Evolutionary conservation across 2,329 filamentous ascomycete genomes (phyloP), one percentile per base, ranked within the genome.

Genomic region (Colletotrichum caudatum): DNA sequence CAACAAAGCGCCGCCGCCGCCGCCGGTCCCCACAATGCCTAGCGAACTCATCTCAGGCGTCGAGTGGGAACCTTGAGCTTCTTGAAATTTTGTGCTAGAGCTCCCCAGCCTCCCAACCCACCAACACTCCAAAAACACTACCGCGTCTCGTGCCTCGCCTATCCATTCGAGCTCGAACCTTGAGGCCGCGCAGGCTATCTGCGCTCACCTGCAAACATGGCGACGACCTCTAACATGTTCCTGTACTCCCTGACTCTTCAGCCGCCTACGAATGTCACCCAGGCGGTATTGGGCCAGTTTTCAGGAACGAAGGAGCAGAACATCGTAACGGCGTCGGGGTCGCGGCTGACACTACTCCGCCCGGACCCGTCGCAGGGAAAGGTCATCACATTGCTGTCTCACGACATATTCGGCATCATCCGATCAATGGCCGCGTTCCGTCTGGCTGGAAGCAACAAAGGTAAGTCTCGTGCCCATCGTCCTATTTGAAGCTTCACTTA

Each of bases 191-290:
- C 85, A 84, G 85, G 84, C 83, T 83, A 79, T 80, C 84, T 85
- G 84, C 84, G 84, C 82, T 79, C 78, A 82, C 78, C 79, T 79
- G 82, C 78, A 80, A 88, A 80, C 80, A 98, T 98, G 96, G 95
- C 96, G 86, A 97, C 95, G 81, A 98, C 95, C 73, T 98, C 95
- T 76, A 95, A 95, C 82, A 97, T 98, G 94, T 98, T 98, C 82
- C 91, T 99, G 85, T 99, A 99, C 86, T 96, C 94, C 78, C 88
- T 99, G 85, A 98, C 96, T 76, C 92, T 99, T 79, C 94, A 98
- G 84, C 92, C 94, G 77, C 94, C 96, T 44, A 95, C 94, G 76
- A 93, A 94, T 72, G 91, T 97, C 78, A 94, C 92, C 62, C 93
- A 97, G 83, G 95, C 96, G 74, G 92, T 98, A 75, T 88, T 97